Percentiles rank a stretch among this genome's conserved stretches.
Evolutionary conservation across 208 protist genomes (phyloP).

Genomic region (Porcisia hertigi): DNA sequence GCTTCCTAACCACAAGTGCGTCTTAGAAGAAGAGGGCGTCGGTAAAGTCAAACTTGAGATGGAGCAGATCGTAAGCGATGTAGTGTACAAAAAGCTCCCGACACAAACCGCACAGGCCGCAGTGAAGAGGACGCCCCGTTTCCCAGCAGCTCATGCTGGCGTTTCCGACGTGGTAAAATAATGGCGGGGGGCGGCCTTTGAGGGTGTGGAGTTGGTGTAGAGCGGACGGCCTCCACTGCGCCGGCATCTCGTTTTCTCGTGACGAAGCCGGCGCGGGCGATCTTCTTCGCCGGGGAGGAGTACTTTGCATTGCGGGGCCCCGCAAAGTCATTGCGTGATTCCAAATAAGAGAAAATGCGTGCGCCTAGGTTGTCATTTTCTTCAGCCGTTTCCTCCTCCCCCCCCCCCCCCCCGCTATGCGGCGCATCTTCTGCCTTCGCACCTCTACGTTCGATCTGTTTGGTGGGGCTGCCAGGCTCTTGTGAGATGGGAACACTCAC

Average conservation of each 20-base stretch:
- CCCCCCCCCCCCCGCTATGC: too few species aligned
- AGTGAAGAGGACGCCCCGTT: neutral
- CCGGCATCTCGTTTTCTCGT: neutral
- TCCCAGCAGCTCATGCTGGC: neutral
- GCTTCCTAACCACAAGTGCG: neutral
- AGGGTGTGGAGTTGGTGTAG: neutral
- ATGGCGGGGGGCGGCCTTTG: neutral
- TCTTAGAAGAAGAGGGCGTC: neutral
- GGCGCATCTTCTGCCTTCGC: neutral
- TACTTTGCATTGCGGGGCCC: neutral
- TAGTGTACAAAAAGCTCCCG: neutral
- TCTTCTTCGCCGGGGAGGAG: slow-evolving; percentile 3
- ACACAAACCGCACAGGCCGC: neutral
- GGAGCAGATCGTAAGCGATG: neutral
- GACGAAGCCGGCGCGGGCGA: slow-evolving; percentile 2
- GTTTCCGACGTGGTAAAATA: too few species aligned
- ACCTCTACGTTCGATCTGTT: neutral
- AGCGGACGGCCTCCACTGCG: neutral
- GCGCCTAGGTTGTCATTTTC: neutral
- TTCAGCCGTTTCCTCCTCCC: neutral
- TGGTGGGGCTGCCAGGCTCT: too few species aligned
- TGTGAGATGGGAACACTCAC: neutral
- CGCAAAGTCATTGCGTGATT: neutral
- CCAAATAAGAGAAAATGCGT: neutral
- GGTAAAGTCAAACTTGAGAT: neutral